Base-by-base conservation (phyloP, 768 basidiomycete genomes). In the Boletus sensibilis region DNA sequence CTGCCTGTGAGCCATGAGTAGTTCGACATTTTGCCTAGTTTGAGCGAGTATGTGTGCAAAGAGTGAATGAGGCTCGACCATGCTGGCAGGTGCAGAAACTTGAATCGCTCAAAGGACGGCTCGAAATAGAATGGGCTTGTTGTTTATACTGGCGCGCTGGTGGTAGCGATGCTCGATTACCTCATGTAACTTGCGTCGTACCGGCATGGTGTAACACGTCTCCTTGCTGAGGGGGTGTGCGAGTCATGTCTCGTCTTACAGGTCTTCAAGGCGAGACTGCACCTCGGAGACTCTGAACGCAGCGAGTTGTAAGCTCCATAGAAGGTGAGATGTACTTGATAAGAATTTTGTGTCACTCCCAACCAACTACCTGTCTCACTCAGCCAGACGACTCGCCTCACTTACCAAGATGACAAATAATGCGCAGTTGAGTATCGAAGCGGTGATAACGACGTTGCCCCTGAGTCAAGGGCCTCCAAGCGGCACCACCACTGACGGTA, bases 21-120 rank as follows among this genome's bases (percentile, higher is more conserved):
- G 72, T 23, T 74, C 68, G 55, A 83, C 65, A 60, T 83, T 82
- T 47, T 75, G 65, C 40, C 72, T 71, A 2, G 81, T 78, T 53
- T 82, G 82, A 12, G 74, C 62, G 53, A 83, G 55, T 52, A 84
- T 68, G 60, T 83, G 70, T 13, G 60, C 58, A 44, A 74, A 59
- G 50, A 67, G 58, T 29, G 60, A 40, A 27, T 63, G 52, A 25
- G 60, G 23, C 25, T 71, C 68, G 53, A 41, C 38, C 72, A 72
- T 71, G 56, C 18, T 67, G 40, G 40, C 40, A 29, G 35, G 40
- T 38, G 46, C 21, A 34, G 23, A 10, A 25, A 23, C 12, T 16
- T 20, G 41, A n/a, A 40, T 44, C 38, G 45, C 45, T 44, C 40
- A 50, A 44, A 43, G n/a, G 42, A 40, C 34, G 18, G 21, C 27